A percentile compares a stretch with the other conserved stretches of the same genome.
These are phyloP conservation scores for Globisporangium middletonii DNA, from an alignment of 352 stramenopile genomes.

Conservation along the genomic window DNA sequence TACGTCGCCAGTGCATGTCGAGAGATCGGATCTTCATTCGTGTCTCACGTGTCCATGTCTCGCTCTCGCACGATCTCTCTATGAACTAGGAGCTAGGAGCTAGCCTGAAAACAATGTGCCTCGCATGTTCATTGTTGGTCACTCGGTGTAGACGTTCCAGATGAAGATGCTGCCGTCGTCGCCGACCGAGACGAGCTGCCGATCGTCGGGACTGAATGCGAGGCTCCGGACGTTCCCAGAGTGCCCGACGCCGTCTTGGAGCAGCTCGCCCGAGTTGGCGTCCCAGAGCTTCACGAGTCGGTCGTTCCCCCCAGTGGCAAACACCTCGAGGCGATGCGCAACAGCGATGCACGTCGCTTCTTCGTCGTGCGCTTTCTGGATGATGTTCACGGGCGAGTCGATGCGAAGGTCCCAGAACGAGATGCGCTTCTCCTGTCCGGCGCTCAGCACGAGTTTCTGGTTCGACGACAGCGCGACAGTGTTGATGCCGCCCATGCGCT, in stretches of 20 bases:
- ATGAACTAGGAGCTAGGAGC: too few relatives aligned
- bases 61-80: too few relatives aligned
- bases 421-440: slow-evolving; percentile 91
- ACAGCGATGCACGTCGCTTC: slow-evolving; percentile 89
- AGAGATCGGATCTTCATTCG: too few relatives aligned
- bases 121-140: not conserved
- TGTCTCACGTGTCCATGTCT: too few relatives aligned
- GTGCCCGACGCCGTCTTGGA: slow-evolving; percentile 76
- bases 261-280: slow-evolving; percentile 40
- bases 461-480: slow-evolving; percentile 83
- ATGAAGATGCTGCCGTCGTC: slow-evolving; percentile 91
- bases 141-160: slow-evolving; percentile 86
- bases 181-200: slow-evolving; percentile 88
- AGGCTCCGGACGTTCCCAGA: slow-evolving; percentile 70
- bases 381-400: slow-evolving; percentile 71
- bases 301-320: slow-evolving; percentile 87
- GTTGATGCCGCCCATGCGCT: slow-evolving; percentile 93
- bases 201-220: slow-evolving; percentile 87
- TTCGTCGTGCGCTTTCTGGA: slow-evolving; percentile 72
- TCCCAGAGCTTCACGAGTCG: slow-evolving; percentile 89
- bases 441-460: slow-evolving; percentile 87
- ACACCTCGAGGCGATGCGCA: slow-evolving; percentile 71
- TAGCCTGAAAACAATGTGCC: too few relatives aligned
- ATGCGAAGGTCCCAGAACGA: slow-evolving; percentile 90
- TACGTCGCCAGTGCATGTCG: too few relatives aligned